Evolutionary conservation across 441 rosid species (phyloP).

Genomic region (Croton laevigatus): DNA sequence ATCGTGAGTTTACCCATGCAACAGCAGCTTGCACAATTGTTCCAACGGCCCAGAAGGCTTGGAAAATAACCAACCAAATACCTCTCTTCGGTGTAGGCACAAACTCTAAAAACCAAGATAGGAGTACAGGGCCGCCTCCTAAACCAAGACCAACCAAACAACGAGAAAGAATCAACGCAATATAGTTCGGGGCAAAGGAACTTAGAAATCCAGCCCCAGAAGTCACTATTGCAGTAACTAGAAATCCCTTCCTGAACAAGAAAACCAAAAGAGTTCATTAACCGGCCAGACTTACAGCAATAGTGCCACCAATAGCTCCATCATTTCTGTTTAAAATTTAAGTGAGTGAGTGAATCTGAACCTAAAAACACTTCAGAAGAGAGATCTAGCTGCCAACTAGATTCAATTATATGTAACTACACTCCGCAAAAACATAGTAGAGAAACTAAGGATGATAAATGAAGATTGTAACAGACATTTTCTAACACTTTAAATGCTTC

Average conservation of each 20-base stretch:
- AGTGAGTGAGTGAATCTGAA: neutral
- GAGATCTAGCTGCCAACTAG: neutral
- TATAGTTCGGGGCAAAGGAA: constrained; percentile 69
- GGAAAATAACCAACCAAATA: constrained; percentile 85
- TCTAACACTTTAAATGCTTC: neutral
- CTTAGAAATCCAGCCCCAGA: constrained; percentile 76
- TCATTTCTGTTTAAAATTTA: neutral
- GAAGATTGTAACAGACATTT: neutral
- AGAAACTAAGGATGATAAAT: neutral
- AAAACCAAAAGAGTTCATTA: constrained; percentile 3
- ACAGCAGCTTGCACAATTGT: constrained; percentile 75
- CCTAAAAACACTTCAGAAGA: neutral
- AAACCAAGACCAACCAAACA: constrained; percentile 86
- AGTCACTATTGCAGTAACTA: constrained; percentile 75
- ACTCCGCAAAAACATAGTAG: neutral
- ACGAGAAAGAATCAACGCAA: constrained; percentile 52
- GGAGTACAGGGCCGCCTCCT: constrained; percentile 95
- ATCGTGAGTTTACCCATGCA: constrained; percentile 70
- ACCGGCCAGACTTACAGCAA: neutral
- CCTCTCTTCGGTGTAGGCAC: constrained; percentile 92
- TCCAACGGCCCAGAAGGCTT: constrained; percentile 84
- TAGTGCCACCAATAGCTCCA: constrained; percentile 2
- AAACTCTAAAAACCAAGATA: constrained; percentile 94
- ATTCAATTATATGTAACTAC: neutral
- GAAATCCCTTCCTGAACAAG: constrained; percentile 77